Conservation (phyloP, 2,329 filamentous ascomycete genomes). For the Periconia digitata region DNA sequence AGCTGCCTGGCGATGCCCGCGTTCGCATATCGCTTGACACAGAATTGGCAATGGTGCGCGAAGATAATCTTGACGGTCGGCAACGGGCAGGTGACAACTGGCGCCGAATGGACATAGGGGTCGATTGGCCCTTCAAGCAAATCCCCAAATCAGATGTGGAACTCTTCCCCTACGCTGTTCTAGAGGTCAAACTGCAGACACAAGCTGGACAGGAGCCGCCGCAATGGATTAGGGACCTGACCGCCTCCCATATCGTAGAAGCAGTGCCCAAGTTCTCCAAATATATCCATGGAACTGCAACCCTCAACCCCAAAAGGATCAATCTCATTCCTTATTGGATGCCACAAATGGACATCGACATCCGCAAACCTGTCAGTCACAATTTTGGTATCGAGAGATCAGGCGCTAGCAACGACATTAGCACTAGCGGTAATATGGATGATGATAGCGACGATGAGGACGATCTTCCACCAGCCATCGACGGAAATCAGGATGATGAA, state of each 20-base stretch:
- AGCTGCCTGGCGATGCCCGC: slow-evolving; percentile 91
- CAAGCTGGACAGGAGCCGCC: slow-evolving; percentile 93
- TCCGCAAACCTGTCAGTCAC: slow-evolving; percentile 86
- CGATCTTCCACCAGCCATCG: slow-evolving; percentile 32
- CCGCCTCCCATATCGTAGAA: slow-evolving; percentile 90
- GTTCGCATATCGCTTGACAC: slow-evolving; percentile 97
- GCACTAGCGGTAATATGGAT: slow-evolving; percentile 75
- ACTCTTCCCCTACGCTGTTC: slow-evolving; percentile 90
- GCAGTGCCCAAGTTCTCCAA: slow-evolving; percentile 99
- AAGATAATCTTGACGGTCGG: slow-evolving; percentile 88
- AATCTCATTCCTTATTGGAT: slow-evolving; percentile 94
- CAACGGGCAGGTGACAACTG: slow-evolving; percentile 82
- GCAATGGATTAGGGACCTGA: slow-evolving; percentile 93
- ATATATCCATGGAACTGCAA: slow-evolving; percentile 94
- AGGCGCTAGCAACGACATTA: slow-evolving; percentile 71
- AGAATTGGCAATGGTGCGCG: slow-evolving; percentile 89
- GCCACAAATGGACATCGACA: slow-evolving; percentile 97
- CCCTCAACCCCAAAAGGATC: slow-evolving; percentile 83
- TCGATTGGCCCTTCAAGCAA: slow-evolving; percentile 92
- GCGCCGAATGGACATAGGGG: slow-evolving; percentile 95
- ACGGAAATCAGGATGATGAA: slow-evolving; percentile 46
- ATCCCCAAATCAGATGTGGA: slow-evolving; percentile 82
- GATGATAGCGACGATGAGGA: slow-evolving; percentile 70
- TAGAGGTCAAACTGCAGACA: slow-evolving; percentile 97
- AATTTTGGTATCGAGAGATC: slow-evolving; percentile 88